Base-by-base conservation (phyloP, 129 eudicot species). In the Flaveria trinervia region DNA sequence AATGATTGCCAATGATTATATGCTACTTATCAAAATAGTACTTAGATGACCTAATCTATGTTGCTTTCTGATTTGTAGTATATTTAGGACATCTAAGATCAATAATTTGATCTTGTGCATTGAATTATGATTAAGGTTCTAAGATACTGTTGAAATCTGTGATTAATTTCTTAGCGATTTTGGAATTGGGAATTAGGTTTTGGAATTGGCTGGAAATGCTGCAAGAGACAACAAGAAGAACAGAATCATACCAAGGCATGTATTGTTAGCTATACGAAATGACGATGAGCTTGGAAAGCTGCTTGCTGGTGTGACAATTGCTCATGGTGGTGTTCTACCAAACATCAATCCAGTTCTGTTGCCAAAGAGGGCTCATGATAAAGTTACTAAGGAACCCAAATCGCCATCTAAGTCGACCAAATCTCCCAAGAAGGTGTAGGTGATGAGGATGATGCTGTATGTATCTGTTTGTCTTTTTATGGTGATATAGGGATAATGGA, bases 171-270 rank as follows among this genome's bases (percentile, higher is more conserved):
- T 52, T 20, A 44, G 74, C 15, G 20, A 28, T 78, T 68, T 80
- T 80, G 67, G 52, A 33, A 44, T 62, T 66, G 65, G 51, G 25
- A 5, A 54, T 62, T 68, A 89, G 96, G 92, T 89, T 55, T 69
- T 89, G 84, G 96, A 89, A 66, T 78, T 89, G 80, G 96, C 92
- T 61, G 96, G 92, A 3, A 89, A 87, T 78, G 92, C 92, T 1
- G 92, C 92, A 3, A 71, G 88, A 71, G 96, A 87, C 64, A 89
- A 89, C 86, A 89, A 89, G 86, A 85, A 85, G 80, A 78, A 41
- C 68, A 78, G 90, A 72, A 89, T 89, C 11, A 87, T 80, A 4
- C 89, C 89, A 3, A 80, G 96, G 65, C 92, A 87, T 44, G 78
- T 87, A 41, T 70, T 87, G 0, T 48, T 89, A 79, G 92, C 89